Evolutionary conservation across 257 asterid genomes (phyloP), one percentile per base, ranked within the genome.

Genomic region (Nicotiana attenuata): DNA sequence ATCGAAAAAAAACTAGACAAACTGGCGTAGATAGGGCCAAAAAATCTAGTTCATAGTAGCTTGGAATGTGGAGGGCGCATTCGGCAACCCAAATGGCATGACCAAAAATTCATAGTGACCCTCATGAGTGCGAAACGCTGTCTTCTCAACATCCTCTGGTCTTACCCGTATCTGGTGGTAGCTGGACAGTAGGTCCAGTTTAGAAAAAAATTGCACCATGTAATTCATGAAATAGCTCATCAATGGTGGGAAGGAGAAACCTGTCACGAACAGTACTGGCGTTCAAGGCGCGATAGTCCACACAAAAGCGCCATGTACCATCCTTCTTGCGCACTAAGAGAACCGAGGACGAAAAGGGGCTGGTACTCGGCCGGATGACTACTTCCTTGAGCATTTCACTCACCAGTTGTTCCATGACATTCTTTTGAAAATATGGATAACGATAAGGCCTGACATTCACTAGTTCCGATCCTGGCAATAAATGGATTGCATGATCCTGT

Each of bases 51-150:
- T 81, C 76, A 81, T 71, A 1, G 50, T 65, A 1, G 76, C 60
- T 24, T 81, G 84, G 16, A 81, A 81, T 4, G 76, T 81, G 7
- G 84, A 81, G 0, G 84, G 81, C 0, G 81, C 81, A 1, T 71
- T 81, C 1, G 73, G 2, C 0, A 69, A 13, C 2, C 61, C 50
- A 20, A 45, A 63, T 5, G 78, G 83, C 83, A 80, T 80, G 0
- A 28, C 80, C 0, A 61, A 0, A 53, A 75, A 82, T 38, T 35
- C 81, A 24, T 56, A 61, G 5, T 75, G 85, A 1, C 81, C 81
- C 2, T 81, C 84, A 7, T 76, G 80, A 15, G 82, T 82, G 0
- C 82, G 68, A 13, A 82, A 82, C 0, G 78, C 20, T 0, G 78
- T 82, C 35, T 82, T 76, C 11, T 47, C 20, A 0, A 53, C 28